phyloP scores from a whole-genome alignment of 306 rosid species.

The Abrus precatorius region DNA sequence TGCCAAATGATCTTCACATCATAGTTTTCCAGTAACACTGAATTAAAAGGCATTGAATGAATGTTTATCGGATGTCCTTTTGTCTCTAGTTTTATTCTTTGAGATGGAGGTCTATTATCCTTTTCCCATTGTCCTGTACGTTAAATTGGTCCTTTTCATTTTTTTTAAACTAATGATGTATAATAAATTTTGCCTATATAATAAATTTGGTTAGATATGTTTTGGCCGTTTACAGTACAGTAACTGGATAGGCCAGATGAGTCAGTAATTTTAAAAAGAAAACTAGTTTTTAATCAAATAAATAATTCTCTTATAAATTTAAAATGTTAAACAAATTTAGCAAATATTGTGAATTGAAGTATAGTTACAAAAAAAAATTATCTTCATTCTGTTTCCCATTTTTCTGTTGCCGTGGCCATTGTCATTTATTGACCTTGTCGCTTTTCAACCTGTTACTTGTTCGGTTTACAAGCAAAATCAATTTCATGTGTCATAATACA shows the following conservation, averaged over 20 bases:
- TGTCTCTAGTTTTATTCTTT: constrained; percentile 16
- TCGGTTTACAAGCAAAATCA: too few species aligned
- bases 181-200: constrained; percentile 31
- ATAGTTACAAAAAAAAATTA: too few species aligned
- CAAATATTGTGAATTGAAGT: not conserved
- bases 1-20: constrained; percentile 62
- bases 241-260: not conserved
- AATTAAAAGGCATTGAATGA: constrained; percentile 30
- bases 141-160: constrained; percentile 13
- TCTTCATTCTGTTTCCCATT: too few species aligned
- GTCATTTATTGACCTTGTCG: too few species aligned
- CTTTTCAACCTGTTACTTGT: too few species aligned
- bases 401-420: too few species aligned
- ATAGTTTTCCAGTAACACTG: constrained; percentile 34
- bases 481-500: too few species aligned
- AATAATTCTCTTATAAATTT: not conserved
- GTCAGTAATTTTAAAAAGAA: too few species aligned
- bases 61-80: constrained; percentile 8
- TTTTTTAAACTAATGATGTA: not conserved
- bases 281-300: too few species aligned
- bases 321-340: not conserved
- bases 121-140: not conserved
- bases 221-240: not conserved
- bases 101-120: constrained; percentile 42
- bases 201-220: constrained; percentile 22